Conservation (phyloP, 129 eudicot genomes). For the Dittrichia graveolens region DNA sequence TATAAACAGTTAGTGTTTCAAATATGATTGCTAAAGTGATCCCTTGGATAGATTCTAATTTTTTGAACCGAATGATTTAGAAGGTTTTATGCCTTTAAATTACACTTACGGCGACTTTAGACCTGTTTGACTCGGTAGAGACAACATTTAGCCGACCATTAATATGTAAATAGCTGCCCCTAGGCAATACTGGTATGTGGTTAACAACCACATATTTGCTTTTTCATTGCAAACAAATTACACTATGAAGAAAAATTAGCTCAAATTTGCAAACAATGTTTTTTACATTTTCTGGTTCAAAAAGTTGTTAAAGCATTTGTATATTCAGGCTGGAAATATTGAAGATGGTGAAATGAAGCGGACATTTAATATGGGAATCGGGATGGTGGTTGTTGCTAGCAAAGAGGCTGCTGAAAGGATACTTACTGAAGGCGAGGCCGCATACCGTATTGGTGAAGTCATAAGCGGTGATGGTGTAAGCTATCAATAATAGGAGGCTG, state of each 20-base stretch:
- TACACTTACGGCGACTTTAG: neutral
- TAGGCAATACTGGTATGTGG: no score
- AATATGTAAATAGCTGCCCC: neutral
- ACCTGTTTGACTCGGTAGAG: neutral
- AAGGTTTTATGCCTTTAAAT: no score
- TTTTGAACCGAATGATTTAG: no score
- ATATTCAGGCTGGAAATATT: conserved; percentile 59
- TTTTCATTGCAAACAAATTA: no score
- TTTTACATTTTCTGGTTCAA: neutral
- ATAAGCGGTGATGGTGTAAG: conserved; percentile 76
- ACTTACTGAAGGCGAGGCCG: conserved; percentile 53
- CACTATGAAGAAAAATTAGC: no score
- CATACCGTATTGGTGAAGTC: conserved; percentile 80
- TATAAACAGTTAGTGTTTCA: neutral
- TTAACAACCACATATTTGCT: no score
- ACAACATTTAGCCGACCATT: neutral
- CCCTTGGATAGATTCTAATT: no score
- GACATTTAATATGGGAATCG: conserved; percentile 93
- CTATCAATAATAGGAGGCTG: conserved; percentile 37
- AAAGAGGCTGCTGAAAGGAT: conserved; percentile 66
- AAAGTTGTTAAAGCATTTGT: neutral
- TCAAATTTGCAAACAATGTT: no score
- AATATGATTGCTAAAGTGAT: neutral
- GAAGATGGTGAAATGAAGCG: conserved; percentile 86
- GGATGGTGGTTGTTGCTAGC: conserved; percentile 84